These are phyloP conservation scores for Ochetophila trinervis DNA, from an alignment of 306 rosid genomes.

Conservation along the genomic window DNA sequence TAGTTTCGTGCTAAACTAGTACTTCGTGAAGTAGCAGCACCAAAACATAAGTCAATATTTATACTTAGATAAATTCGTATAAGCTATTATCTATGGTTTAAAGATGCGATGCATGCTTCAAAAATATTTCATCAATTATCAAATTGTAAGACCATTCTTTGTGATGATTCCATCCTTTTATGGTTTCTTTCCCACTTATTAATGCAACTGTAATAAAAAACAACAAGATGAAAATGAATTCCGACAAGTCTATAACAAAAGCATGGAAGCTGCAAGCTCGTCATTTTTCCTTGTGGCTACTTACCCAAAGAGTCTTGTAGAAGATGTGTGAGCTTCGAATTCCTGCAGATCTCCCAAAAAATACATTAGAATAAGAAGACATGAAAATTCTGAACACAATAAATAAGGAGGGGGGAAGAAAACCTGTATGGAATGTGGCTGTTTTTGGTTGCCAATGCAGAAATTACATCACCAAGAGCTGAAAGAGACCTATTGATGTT, in stretches of 20 bases:
- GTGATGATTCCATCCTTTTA: not conserved
- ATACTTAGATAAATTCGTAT: too few species aligned
- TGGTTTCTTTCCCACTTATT: not conserved
- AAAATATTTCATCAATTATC: not conserved
- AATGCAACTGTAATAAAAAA: not conserved
- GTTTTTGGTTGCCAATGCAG: slow-evolving; percentile 22
- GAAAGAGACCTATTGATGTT: slow-evolving; percentile 28
- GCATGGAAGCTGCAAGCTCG: not conserved
- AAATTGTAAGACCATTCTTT: not conserved
- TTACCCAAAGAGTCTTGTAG: slow-evolving; percentile 32
- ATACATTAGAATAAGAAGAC: not conserved
- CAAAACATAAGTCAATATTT: too few species aligned
- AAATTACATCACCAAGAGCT: slow-evolving; percentile 30
- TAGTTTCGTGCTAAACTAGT: too few species aligned
- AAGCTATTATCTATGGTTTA: too few species aligned
- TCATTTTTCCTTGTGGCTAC: not conserved
- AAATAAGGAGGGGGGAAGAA: not conserved
- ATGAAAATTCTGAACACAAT: not conserved
- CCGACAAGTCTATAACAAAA: not conserved
- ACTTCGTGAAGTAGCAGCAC: too few species aligned
- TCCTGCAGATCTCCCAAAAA: slow-evolving; percentile 7
- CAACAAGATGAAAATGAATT: not conserved
- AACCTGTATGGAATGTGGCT: slow-evolving; percentile 24
- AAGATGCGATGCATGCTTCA: not conserved
- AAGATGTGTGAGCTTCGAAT: slow-evolving; percentile 27